Evolutionary conservation across 495 filamentous ascomycete genomes (phyloP).

Genomic region (Penicillium desertorum): DNA sequence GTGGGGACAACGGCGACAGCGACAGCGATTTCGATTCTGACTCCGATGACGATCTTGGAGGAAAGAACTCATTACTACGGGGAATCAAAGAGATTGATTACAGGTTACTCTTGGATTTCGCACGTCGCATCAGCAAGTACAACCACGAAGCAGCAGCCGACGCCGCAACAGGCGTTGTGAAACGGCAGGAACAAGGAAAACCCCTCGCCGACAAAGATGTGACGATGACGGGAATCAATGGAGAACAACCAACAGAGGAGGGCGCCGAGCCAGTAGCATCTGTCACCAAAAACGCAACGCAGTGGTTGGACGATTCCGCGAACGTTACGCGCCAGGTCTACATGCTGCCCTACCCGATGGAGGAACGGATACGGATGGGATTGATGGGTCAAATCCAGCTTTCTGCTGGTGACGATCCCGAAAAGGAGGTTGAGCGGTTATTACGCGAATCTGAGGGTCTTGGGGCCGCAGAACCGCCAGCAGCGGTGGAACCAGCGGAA

Average conservation of each 20-base stretch:
- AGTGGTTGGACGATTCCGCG: conserved; percentile 49
- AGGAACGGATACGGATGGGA: conserved; percentile 50
- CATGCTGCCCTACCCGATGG: conserved; percentile 49
- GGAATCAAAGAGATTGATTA: conserved; percentile 45
- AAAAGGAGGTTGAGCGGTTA: conserved; percentile 45
- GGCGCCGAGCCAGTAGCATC: conserved; percentile 39
- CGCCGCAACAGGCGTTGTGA: conserved; percentile 32
- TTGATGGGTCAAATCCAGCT: conserved; percentile 49
- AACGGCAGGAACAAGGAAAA: conserved; percentile 18
- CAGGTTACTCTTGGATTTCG: conserved; percentile 45
- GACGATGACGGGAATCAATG: conserved; percentile 34
- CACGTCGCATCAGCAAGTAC: conserved; percentile 50
- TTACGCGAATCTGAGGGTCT: conserved; percentile 43
- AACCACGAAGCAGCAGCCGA: conserved; percentile 49
- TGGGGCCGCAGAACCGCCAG: conserved; percentile 33
- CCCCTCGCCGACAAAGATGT: conserved; percentile 27
- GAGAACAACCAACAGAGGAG: conserved; percentile 20
- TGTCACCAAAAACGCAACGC: conserved; percentile 45
- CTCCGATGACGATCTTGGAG: conserved; percentile 22
- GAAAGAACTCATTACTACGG: conserved; percentile 4
- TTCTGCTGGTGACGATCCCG: conserved; percentile 37
- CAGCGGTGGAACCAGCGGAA: conserved; percentile 23
- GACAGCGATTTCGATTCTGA: conserved; percentile 33
- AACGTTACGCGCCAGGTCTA: conserved; percentile 45
- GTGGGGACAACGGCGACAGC: conserved; percentile 32